Evolutionary conservation across 2,329 filamentous ascomycete genomes (phyloP), one percentile per base, ranked within the genome.

Genomic region (Fusarium sp.): DNA sequence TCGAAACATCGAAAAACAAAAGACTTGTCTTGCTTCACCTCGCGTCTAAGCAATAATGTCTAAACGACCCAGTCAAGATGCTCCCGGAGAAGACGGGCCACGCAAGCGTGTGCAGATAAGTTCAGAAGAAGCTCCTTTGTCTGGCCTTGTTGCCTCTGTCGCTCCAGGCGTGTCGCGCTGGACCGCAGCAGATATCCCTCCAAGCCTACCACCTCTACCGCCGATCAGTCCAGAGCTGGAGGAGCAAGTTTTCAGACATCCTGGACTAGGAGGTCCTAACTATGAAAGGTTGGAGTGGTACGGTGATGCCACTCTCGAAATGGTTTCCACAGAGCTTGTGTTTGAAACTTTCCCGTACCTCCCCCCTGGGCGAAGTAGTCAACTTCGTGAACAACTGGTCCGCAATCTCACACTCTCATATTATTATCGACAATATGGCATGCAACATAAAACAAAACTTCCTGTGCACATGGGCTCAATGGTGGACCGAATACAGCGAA

Each of bases 271-370:
- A 6, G 68, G 63, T 3, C 73, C 76, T 30, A 81, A 80, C 75
- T 98, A 98, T 80, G 95, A 98, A 76, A 88, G 89, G 20, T 88
- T 98, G 10, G 95, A 98, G 80, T 94, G 95, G 83, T 85, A 97
- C 11, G 95, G 95, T 10, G 95, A 98, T 78, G 92, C 93, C 23
- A 95, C 95, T 75, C 84, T 97, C 55, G 92, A 97, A 76, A 82
- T 94, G 55, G 89, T 94, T 49, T 89, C 94, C 9, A 91, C 92
- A 0, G 87, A 89, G 20, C 85, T 97, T 55, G 92, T 98, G 65
- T 93, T 90, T 80, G 84, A 90, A 63, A 92, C 89, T 12, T 96
- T 95, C 76, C 85, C 59, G 11, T 81, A 86, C 15, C 83, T 93
- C 13, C 78, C 88, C 1, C 86, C 92, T 0, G 94, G 94, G 5